These are phyloP conservation scores for Volvox carteri DNA, from an alignment of 163 green algal genomes.

Conservation along the genomic window DNA sequence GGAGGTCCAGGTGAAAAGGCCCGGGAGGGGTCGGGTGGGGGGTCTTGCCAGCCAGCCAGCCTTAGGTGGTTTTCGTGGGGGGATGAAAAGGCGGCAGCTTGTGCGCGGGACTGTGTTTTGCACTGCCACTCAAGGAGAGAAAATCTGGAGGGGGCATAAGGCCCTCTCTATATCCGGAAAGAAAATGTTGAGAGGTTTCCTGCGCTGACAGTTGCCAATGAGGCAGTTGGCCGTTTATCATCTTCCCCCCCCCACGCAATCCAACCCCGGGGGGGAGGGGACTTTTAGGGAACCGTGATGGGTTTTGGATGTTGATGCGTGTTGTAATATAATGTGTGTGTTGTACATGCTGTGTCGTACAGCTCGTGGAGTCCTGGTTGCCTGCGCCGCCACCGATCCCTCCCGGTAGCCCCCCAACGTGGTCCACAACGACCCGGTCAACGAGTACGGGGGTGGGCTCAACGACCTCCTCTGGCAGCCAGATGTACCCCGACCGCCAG, in stretches of 20 bases:
- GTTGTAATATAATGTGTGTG: background rate
- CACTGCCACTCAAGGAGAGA: no score
- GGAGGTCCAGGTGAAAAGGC: no score
- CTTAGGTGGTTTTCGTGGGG: background rate
- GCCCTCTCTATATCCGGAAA: no score
- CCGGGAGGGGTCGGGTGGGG: background rate
- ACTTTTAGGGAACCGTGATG: no score
- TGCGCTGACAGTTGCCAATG: background rate
- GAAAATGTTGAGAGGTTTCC: background rate
- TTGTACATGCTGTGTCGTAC: background rate
- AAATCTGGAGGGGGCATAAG: no score
- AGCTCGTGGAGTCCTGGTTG: slow-evolving; percentile 10
- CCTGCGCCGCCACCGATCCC: background rate
- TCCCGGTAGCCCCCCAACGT: background rate
- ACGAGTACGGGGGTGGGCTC: no score
- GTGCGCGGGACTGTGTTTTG: background rate
- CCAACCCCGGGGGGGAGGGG: background rate
- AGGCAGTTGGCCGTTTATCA: background rate
- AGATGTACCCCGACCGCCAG: background rate
- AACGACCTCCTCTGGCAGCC: background rate
- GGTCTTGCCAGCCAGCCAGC: background rate
- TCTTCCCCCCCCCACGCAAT: background rate
- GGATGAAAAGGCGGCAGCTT: background rate
- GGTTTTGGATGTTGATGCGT: background rate
- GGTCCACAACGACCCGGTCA: background rate